These are phyloP conservation scores for Fusarium floridanum DNA, from an alignment of 2,329 filamentous ascomycete genomes.

Conservation along the genomic window DNA sequence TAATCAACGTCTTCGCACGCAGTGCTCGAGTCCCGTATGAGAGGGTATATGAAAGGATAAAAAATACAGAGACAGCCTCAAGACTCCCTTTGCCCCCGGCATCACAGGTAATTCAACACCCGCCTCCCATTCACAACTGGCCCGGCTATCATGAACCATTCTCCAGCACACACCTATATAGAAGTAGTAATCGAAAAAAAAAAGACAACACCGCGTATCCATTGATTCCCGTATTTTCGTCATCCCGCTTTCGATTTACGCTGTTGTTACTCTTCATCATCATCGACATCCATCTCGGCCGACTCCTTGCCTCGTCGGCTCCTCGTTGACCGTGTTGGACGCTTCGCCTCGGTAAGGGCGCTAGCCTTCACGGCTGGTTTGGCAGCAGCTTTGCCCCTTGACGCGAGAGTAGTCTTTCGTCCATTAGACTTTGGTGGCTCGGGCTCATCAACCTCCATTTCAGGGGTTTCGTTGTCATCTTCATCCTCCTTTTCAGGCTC, in stretches of 20 bases:
- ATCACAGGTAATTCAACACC: conserved; percentile 26
- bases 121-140: conserved; percentile 17
- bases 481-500: conserved; percentile 8
- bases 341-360: conserved; percentile 34
- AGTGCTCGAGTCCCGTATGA: conserved; percentile 23
- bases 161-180: conserved; percentile 32
- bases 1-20: conserved; percentile 15
- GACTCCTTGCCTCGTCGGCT: conserved; percentile 46
- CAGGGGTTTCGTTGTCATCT: conserved; percentile 29
- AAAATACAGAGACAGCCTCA: conserved; percentile 39
- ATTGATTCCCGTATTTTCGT: conserved; percentile 27
- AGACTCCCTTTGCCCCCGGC: conserved; percentile 39
- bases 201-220: conserved; percentile 25
- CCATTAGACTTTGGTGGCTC: conserved; percentile 44
- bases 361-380: conserved; percentile 45
- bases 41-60: conserved; percentile 44
- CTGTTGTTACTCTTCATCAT: conserved; percentile 45
- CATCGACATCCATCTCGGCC: conserved; percentile 52
- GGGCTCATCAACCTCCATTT: conserved; percentile 35
- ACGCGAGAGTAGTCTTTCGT: conserved; percentile 29
- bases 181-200: conserved; percentile 18
- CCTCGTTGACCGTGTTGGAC: conserved; percentile 44
- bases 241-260: not conserved
- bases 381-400: conserved; percentile 41
- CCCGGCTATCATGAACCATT: conserved; percentile 18